These are phyloP conservation scores for Saccharum hybrid DNA, from an alignment of 202 grass and related monocot genomes.

Conservation along the genomic window DNA sequence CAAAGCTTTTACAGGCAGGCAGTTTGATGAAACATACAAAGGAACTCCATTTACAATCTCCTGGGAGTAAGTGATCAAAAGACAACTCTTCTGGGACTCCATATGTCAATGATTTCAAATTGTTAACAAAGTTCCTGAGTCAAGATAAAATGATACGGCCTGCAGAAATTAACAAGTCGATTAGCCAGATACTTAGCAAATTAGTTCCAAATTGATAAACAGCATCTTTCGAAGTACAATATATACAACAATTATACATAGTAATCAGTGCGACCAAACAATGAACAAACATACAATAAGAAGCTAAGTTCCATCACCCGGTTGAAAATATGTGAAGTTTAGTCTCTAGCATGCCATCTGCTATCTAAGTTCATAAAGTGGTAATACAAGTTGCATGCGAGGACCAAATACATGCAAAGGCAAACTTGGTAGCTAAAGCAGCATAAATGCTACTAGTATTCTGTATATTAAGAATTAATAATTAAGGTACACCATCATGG, in stretches of 20 bases:
- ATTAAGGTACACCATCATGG: not conserved
- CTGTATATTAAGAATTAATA: not conserved
- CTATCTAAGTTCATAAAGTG: not conserved
- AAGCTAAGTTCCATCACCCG: not conserved
- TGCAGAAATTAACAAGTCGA: slow-evolving; percentile 27
- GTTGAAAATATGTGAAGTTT: not conserved
- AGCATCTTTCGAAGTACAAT: not conserved
- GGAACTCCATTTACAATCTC: slow-evolving; percentile 34
- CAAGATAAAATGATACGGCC: slow-evolving; percentile 31
- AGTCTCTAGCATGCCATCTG: not conserved
- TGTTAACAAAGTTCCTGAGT: slow-evolving; percentile 9
- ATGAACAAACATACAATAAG: not conserved
- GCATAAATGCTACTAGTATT: not conserved
- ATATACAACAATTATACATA: not conserved
- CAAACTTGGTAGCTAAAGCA: not conserved
- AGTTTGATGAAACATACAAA: slow-evolving; percentile 51
- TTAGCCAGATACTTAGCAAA: slow-evolving; percentile 1
- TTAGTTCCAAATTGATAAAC: not conserved
- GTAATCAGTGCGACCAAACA: not conserved
- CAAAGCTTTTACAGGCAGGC: slow-evolving; percentile 71
- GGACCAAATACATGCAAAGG: not conserved
- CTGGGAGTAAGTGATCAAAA: slow-evolving; percentile 75
- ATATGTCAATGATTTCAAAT: slow-evolving; percentile 45
- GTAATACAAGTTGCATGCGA: not conserved
- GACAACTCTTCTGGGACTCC: slow-evolving; percentile 49